These are phyloP conservation scores for Cryptococcus sp. DNA, from an alignment of 1,284 basidiomycete genomes.

Conservation along the genomic window DNA sequence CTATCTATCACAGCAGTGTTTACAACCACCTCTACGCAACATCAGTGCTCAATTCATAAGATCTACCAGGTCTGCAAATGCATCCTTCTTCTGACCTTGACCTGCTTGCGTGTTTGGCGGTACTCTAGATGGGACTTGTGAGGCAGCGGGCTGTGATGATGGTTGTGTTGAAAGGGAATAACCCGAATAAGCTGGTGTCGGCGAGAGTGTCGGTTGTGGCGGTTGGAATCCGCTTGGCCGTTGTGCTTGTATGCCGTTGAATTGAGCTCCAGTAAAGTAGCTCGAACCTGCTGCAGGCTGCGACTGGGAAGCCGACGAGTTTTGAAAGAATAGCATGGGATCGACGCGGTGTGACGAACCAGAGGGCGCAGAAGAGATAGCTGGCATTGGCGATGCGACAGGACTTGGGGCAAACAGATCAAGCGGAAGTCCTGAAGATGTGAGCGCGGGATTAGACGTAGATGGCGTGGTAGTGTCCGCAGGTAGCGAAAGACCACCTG, in stretches of 20 bases:
- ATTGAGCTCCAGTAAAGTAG: not conserved
- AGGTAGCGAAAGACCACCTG: conserved; percentile 45
- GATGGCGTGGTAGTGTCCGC: conserved; percentile 26
- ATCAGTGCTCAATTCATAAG: conserved; percentile 34
- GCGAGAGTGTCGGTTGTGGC: conserved; percentile 1
- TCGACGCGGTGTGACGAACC: conserved; percentile 26
- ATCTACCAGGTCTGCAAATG: conserved; percentile 53
- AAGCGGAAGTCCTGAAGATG: conserved; percentile 49
- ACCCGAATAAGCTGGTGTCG: conserved; percentile 8
- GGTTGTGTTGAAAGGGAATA: conserved; percentile 29
- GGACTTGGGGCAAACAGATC: conserved; percentile 52
- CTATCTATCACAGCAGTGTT: not conserved
- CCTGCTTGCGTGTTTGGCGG: conserved; percentile 8
- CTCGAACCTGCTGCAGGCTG: conserved; percentile 1
- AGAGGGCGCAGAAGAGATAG: conserved; percentile 5
- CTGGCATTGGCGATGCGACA: conserved; percentile 26
- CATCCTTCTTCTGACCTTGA: conserved; percentile 46
- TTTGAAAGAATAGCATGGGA: conserved; percentile 52
- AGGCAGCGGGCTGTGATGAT: conserved; percentile 8
- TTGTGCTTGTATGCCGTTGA: not conserved
- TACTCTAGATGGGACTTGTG: conserved; percentile 12
- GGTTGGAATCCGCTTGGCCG: conserved; percentile 5
- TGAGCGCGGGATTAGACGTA: conserved; percentile 30
- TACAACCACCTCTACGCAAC: not conserved
- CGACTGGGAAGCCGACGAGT: conserved; percentile 15